These are phyloP conservation scores for Tolypocladium endophyticum DNA, from an alignment of 2,329 filamentous ascomycete genomes.

Conservation along the genomic window DNA sequence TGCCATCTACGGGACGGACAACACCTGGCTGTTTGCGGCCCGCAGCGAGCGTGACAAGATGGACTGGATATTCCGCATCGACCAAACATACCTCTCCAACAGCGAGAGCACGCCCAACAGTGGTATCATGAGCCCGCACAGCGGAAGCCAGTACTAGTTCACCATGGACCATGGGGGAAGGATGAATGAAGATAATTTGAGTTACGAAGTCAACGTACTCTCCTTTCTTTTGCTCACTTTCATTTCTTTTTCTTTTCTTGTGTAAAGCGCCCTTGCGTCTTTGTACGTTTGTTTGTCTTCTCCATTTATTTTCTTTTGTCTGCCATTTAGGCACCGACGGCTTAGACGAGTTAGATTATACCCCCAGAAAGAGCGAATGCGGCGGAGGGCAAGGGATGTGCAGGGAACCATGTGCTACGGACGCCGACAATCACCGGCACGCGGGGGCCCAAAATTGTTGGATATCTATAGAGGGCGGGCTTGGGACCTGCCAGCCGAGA, in stretches of 20 bases:
- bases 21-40: constrained; percentile 90
- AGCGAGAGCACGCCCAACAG: constrained; percentile 29
- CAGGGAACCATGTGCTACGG: neutral
- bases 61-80: constrained; percentile 93
- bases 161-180: neutral
- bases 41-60: constrained; percentile 85
- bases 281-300: neutral
- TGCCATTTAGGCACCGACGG: neutral
- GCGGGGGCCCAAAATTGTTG: neutral
- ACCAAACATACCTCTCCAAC: constrained; percentile 59
- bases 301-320: neutral
- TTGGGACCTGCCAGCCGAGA: neutral
- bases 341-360: constrained; percentile 6
- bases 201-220: neutral
- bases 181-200: neutral
- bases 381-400: neutral
- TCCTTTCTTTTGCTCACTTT: neutral
- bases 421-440: neutral
- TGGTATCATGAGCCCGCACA: constrained; percentile 23
- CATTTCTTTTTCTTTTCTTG: neutral
- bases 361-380: neutral
- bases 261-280: neutral
- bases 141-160: constrained; percentile 19
- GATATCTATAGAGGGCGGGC: neutral
- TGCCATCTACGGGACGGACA: constrained; percentile 87